Base-by-base conservation (phyloP, 768 basidiomycete genomes). In the Auricularia cornea region DNA sequence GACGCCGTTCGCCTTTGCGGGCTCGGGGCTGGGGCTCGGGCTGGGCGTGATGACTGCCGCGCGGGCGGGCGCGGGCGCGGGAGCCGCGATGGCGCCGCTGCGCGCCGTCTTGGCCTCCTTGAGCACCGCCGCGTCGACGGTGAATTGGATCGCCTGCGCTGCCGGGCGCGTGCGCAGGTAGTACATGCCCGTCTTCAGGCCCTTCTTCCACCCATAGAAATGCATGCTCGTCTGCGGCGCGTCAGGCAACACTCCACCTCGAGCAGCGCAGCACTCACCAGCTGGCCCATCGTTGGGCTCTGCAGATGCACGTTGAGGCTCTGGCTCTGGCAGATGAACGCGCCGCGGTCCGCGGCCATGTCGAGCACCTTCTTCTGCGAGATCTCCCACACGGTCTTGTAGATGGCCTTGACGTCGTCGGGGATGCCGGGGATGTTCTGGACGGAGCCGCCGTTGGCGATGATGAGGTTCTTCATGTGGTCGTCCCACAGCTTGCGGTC, bases 331-430 rank as follows among this genome's bases (percentile, higher is more conserved):
- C 94, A 96, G 75, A 98, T 97, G 80, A 88, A 99, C 1, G 97
- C 94, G 44, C 95, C 96, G 65, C 97, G 94, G 74, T 99, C 97
- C 23, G 97, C 97, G 60, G 97, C 90, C 68, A 99, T 83, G 78
- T 99, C 97, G 64, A 99, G 87, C 67, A 99, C 87, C 73, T 92
- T 94, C 90, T 98, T 98, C 80, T 98, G 96, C 54, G 85, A 88
- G 75, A 99, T 95, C 79, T 99, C 96, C 96, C 96, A 99, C 59
- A 98, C 96, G 23, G 96, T 99, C 81, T 98, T 98, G 86, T 99
- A 99, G 78, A 99, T 94, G 0, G 92, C 90, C 78, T 97, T 98
- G 77, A 95, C 82, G 67, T 97, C 85, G 64, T 87, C 87, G 2
- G 96, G 95, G 68, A 98, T 93, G 59, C 72, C 83, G 32, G 92